Evolutionary conservation across 352 stramenopile species (phyloP).

Genomic region (Pythium chondricola): DNA sequence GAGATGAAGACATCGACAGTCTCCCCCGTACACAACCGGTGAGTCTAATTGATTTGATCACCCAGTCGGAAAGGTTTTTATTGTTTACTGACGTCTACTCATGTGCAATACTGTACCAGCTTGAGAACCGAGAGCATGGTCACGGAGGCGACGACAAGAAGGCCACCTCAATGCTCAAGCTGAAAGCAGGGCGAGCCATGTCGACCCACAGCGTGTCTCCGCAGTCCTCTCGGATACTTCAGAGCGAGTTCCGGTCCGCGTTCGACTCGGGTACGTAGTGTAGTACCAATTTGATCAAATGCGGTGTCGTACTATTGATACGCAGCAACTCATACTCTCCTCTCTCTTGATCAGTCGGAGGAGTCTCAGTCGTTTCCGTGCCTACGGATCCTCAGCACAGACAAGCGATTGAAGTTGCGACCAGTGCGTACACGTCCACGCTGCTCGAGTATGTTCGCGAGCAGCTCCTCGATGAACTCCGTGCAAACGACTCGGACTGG

Average conservation of each 20-base stretch:
- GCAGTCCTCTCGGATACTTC: constrained; percentile 4
- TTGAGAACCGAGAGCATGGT: no score
- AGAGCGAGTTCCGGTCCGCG: constrained; percentile 17
- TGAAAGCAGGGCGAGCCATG: neutral
- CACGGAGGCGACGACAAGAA: no score
- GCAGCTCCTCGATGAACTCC: constrained; percentile 23
- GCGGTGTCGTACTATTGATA: no score
- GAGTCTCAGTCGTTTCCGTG: constrained; percentile 22
- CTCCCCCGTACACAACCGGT: no score
- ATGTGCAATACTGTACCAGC: no score
- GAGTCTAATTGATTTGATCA: no score
- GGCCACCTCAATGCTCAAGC: no score
- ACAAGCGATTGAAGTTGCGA: constrained; percentile 16
- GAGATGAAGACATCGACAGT: constrained; percentile 1
- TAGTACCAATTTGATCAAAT: no score
- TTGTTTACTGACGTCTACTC: no score
- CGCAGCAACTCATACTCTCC: no score
- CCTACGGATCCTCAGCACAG: constrained; percentile 23
- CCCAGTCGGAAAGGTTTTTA: no score
- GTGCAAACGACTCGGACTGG: constrained; percentile 9
- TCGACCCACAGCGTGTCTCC: constrained; percentile 16
- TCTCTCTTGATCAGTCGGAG: constrained; percentile 10
- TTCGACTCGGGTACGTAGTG: constrained; percentile 27
- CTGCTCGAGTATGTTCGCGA: constrained; percentile 26
- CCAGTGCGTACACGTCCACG: constrained; percentile 26